These are phyloP conservation scores for Bruguiera sexangula DNA, from an alignment of 345 rosid species.

Conservation along the genomic window DNA sequence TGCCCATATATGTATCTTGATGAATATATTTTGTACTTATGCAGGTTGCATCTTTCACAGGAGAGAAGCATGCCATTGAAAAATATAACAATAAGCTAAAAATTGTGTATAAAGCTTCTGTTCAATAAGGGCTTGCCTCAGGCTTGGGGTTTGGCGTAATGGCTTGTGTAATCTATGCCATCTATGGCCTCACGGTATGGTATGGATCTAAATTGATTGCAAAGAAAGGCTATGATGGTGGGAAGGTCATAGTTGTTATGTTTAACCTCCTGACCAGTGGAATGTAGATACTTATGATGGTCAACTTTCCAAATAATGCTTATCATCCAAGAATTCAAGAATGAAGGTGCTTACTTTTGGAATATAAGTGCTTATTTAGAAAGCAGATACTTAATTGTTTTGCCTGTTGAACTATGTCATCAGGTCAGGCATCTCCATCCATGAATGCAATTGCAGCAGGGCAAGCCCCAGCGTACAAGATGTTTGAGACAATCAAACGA, in stretches of 20 bases:
- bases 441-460: slow-evolving; percentile 67
- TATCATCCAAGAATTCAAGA: background rate
- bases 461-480: slow-evolving; percentile 62
- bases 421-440: slow-evolving; percentile 67
- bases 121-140: slow-evolving; percentile 64
- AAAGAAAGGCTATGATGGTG: slow-evolving; percentile 66
- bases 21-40: background rate
- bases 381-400: background rate
- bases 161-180: slow-evolving; percentile 41
- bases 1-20: background rate
- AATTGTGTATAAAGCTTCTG: slow-evolving; percentile 49
- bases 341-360: background rate
- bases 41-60: slow-evolving; percentile 75
- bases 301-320: background rate
- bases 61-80: slow-evolving; percentile 69
- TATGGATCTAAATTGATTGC: slow-evolving; percentile 63
- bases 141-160: slow-evolving; percentile 63
- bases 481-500: slow-evolving; percentile 63
- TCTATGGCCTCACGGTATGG: slow-evolving; percentile 68
- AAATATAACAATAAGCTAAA: slow-evolving; percentile 56
- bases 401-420: slow-evolving; percentile 33
- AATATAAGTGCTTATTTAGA: slow-evolving; percentile 1
- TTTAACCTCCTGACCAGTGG: slow-evolving; percentile 67
- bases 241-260: slow-evolving; percentile 63
- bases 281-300: slow-evolving; percentile 43